Evolutionary conservation across 345 rosid species (phyloP).

Genomic region (Litchi chinensis): DNA sequence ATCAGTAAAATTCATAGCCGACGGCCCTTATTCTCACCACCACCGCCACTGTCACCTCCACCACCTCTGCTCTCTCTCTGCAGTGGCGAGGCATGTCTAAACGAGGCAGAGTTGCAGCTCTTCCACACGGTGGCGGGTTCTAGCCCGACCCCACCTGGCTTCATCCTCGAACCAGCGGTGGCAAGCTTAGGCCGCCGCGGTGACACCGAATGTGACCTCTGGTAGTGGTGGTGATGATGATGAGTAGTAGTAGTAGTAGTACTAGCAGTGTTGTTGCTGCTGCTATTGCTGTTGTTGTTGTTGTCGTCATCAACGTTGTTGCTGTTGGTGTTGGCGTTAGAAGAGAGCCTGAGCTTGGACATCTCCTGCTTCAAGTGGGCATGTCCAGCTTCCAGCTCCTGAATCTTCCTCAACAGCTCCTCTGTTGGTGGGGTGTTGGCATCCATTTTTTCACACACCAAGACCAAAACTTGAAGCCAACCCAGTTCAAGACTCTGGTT

Average conservation of each 20-base stretch:
- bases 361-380: constrained; percentile 80
- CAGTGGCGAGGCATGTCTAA: constrained; percentile 84
- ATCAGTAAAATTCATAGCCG: constrained; percentile 62
- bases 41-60: constrained; percentile 29
- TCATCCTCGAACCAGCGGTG: constrained; percentile 39
- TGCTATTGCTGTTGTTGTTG: constrained; percentile 18
- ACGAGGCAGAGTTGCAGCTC: constrained; percentile 61
- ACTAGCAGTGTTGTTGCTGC: not conserved
- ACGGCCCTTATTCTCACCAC: constrained; percentile 43
- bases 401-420: constrained; percentile 81
- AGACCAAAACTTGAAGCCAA: not conserved
- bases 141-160: constrained; percentile 25
- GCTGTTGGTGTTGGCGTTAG: constrained; percentile 40
- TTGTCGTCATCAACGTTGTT: not conserved
- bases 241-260: not conserved
- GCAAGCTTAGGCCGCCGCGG: constrained; percentile 55
- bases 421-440: constrained; percentile 80
- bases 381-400: constrained; percentile 84
- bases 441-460: constrained; percentile 1
- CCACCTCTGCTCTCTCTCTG: constrained; percentile 61
- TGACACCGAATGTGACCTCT: constrained; percentile 86
- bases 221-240: constrained; percentile 36
- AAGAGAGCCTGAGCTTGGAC: constrained; percentile 62
- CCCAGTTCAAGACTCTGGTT: not conserved
- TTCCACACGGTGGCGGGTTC: constrained; percentile 45